A percentile compares a stretch with the other conserved stretches of the same genome.
These are phyloP conservation scores for Neodidymelliopsis sp. DNA, from an alignment of 2,329 filamentous ascomycete species.

Conservation along the genomic window DNA sequence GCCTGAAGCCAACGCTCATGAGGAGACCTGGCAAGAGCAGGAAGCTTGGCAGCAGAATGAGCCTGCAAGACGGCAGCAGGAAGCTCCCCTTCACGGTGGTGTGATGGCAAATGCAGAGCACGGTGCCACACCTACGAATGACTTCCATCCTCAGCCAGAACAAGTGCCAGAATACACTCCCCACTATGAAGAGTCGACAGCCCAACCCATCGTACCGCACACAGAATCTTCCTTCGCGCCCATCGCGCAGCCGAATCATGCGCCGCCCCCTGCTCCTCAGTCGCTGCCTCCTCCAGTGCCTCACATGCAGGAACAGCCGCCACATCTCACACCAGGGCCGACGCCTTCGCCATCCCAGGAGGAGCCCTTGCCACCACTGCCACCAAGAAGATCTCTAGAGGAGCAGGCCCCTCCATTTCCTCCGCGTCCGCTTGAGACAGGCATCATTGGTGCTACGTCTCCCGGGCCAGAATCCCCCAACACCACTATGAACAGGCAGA, in stretches of 20 bases:
- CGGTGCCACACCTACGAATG: neutral
- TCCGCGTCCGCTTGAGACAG: constrained; percentile 43
- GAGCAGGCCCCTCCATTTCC: constrained; percentile 43
- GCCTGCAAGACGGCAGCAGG: constrained; percentile 30
- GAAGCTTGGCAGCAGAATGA: constrained; percentile 40
- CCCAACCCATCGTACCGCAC: neutral
- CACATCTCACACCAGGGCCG: constrained; percentile 7
- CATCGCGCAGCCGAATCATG: constrained; percentile 1
- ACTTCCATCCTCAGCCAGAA: constrained; percentile 3
- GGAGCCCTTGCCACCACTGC: constrained; percentile 42
- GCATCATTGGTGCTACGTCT: constrained; percentile 19
- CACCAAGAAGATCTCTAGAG: constrained; percentile 44
- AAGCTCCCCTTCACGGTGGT: constrained; percentile 29
- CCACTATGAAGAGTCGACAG: neutral
- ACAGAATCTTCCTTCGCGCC: neutral
- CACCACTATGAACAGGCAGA: constrained; percentile 53
- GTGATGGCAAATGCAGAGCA: constrained; percentile 22
- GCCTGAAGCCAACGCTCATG: neutral
- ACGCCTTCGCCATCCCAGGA: constrained; percentile 20
- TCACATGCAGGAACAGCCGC: constrained; percentile 5
- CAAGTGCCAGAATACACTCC: neutral
- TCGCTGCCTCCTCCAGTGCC: constrained; percentile 13
- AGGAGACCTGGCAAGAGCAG: constrained; percentile 38
- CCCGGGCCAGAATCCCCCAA: constrained; percentile 50
- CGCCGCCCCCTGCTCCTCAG: constrained; percentile 6